Evolutionary conservation across 2,329 filamentous ascomycete genomes (phyloP).

Genomic region (Zalaria obscura): DNA sequence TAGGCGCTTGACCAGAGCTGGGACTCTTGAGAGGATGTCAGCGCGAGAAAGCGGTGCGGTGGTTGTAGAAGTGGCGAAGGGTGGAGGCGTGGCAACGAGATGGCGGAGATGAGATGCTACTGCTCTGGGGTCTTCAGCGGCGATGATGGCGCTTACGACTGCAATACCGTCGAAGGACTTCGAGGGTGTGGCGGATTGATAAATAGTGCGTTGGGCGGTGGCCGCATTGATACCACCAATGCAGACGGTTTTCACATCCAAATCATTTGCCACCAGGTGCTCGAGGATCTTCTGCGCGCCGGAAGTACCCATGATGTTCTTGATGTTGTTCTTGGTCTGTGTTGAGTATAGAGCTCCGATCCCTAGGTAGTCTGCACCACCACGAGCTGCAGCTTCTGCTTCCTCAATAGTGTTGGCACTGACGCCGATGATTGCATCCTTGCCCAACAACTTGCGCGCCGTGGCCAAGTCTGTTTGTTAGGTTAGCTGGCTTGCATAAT

Average conservation of each 20-base stretch:
- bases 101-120: slow-evolving; percentile 46
- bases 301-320: slow-evolving; percentile 60
- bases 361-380: slow-evolving; percentile 81
- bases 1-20: slow-evolving; percentile 40
- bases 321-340: slow-evolving; percentile 75
- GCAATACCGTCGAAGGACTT: slow-evolving; percentile 69
- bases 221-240: slow-evolving; percentile 76
- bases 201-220: slow-evolving; percentile 62
- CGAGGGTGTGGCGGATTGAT: slow-evolving; percentile 44
- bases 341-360: slow-evolving; percentile 85
- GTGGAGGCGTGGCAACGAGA: slow-evolving; percentile 35
- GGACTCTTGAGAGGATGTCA: slow-evolving; percentile 13
- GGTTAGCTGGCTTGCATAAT: background rate
- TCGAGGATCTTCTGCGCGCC: slow-evolving; percentile 55
- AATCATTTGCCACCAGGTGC: slow-evolving; percentile 36
- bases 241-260: slow-evolving; percentile 52
- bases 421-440: slow-evolving; percentile 72
- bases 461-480: slow-evolving; percentile 37
- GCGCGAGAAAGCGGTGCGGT: slow-evolving; percentile 15
- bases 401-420: slow-evolving; percentile 66
- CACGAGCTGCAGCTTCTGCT: slow-evolving; percentile 54
- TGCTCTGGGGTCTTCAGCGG: slow-evolving; percentile 49
- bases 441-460: slow-evolving; percentile 60
- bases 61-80: slow-evolving; percentile 15
- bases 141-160: slow-evolving; percentile 79